A percentile compares a stretch with the other conserved stretches of the same genome.
Conservation (phyloP, 129 eudicot species). For the carrot (Daucus carota) region DH1_v3.0 NC_030382.2:45013501-45014000, state of each 20-base stretch:
- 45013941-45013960: no score
- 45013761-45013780: conserved; percentile 51
- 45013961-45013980: background rate
- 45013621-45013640: background rate
- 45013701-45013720: conserved; percentile 20
- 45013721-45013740: conserved; percentile 64
- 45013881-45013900: background rate
- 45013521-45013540: conserved; percentile 47
- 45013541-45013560: conserved; percentile 37
- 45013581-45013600: conserved; percentile 23
- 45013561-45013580: conserved; percentile 29
- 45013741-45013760: conserved; percentile 51
- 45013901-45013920: background rate
- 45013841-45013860: background rate
- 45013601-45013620: background rate
- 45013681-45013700: background rate
- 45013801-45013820: conserved; percentile 37
- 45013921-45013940: no score
- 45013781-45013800: conserved; percentile 52
- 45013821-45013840: background rate
- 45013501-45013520: conserved; percentile 22
- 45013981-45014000: background rate
- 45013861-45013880: background rate
- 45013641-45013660: background rate
- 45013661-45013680: background rate